Base-by-base conservation (phyloP, 495 filamentous ascomycete genomes). In the Thermothielavioides terrestris region DNA sequence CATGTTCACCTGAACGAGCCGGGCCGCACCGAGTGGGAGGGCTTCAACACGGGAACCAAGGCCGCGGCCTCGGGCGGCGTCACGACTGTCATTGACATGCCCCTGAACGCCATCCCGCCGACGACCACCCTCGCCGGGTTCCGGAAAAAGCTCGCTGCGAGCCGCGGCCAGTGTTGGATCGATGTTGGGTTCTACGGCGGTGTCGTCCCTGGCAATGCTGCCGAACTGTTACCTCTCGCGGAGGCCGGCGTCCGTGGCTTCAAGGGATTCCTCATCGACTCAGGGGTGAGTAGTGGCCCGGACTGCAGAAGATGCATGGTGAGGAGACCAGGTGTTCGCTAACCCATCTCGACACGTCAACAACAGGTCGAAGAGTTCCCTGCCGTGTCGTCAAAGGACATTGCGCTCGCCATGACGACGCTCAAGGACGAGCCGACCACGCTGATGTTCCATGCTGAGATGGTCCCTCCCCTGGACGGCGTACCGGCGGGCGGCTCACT, bases 1-100 rank as follows among this genome's bases (percentile, higher is more conserved):
- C 92, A 98, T 65, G 92, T 98, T 27, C 92, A 98, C 67, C 80
- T 98, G 58, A 98, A 98, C 61, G 92, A 98, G 71, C 92, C 92
- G 0, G 92, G 92, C 39, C 78, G 92, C 18, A 97, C 92, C 32
- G 92, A 98, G 80, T 98, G 92, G 92, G 92, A 98, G 61, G 92
- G 92, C 21, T 98, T 98, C 76, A 81, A 82, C 67, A 94, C 89
- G 2, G 92, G 92, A 36, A 97, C 92, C 23, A 77, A 83, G 63
- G 92, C 92, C 21, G 92, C 92, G 9, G 92, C 92, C 42, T 95
- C 90, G 64, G 92, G 92, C 17, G 92, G 92, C 51, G 92, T 97
- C 41, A 98, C 92, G n/a, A 96, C 92, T 4, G 87, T 98, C 22
- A 76, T 98, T 60, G 92, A 98, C 68, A 98, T 98, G 92, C 92